Conservation (phyloP, 1,139 yeast genomes). For the Blastobotrys arbuscula region DNA sequence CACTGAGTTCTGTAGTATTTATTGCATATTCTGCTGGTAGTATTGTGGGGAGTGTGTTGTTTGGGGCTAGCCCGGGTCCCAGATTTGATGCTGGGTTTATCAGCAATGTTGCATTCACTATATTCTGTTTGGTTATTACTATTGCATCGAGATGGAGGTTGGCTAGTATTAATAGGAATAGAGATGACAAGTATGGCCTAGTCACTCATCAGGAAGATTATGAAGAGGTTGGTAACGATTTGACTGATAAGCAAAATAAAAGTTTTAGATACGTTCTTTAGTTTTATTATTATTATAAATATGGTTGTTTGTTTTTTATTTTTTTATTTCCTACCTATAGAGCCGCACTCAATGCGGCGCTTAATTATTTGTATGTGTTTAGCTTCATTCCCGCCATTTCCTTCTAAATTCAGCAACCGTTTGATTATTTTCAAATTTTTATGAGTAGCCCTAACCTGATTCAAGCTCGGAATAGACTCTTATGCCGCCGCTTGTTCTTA, state of each 20-base stretch:
- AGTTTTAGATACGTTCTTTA: slow-evolving; percentile 14
- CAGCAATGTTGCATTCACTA: slow-evolving; percentile 26
- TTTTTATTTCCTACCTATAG: too few species aligned
- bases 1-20: slow-evolving; percentile 53
- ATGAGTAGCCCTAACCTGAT: slow-evolving; percentile 77
- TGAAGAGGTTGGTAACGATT: slow-evolving; percentile 1
- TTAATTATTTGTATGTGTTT: slow-evolving; percentile 77
- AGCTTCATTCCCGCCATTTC: slow-evolving; percentile 96
- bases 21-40: slow-evolving; percentile 63
- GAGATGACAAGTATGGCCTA: slow-evolving; percentile 34
- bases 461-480: slow-evolving; percentile 61
- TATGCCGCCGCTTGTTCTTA: slow-evolving; percentile 62
- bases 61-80: slow-evolving; percentile 13
- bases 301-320: slow-evolving; percentile 89
- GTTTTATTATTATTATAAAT: slow-evolving; percentile 87
- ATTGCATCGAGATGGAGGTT: slow-evolving; percentile 34
- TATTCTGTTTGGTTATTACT: slow-evolving; percentile 37
- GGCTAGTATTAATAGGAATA: slow-evolving; percentile 37
- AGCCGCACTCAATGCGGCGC: neutral
- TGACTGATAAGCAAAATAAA: slow-evolving; percentile 14
- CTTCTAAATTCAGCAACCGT: slow-evolving; percentile 90
- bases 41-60: slow-evolving; percentile 48
- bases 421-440: slow-evolving; percentile 91
- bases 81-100: slow-evolving; percentile 8
- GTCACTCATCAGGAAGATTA: neutral